Evolutionary conservation across 805 yeast species (phyloP), one percentile per base, ranked within the genome.

Genomic region (Jamesozyma jinghongensis): DNA sequence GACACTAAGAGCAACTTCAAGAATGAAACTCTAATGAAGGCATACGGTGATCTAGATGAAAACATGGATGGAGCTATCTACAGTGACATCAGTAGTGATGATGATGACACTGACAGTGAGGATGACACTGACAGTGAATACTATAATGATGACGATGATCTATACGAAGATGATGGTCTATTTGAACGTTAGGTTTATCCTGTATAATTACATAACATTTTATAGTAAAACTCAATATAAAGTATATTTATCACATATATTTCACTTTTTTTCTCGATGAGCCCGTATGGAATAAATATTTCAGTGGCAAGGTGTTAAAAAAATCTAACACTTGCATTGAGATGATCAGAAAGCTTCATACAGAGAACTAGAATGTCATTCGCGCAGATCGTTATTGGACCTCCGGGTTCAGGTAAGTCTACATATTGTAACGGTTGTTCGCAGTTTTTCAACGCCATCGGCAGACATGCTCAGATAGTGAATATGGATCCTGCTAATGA

Each of bases 351-450:
- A n/a, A n/a, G n/a, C n/a, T 12, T 28, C 5, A 5, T 5, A n/a
- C 7, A 12, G 7, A 20, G n/a, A n/a, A 25, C n/a, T n/a, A 34
- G 4, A 14, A 72, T 75, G 79, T 67, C 79, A 7, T 84, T 84
- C 61, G 96, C 94, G 3, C 96, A 92, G 63, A 75, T 92, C 8
- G 88, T 90, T 8, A 86, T 92, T 30, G 99, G 99, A 0, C 97
- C 98, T 0, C 99, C 99, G 0, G 99, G 98, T 1, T 74, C 95
- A 0, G 99, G 99, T 1, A 92, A 92, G 56, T 85, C 96, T 0
- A 94, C 98, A 0, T 92, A 85, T 59, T 88, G 97, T 60, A 70
- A 79, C 59, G 99, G 98, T 33, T 78, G 90, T 78, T 74, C 74
- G 48, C 97, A 92, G 66, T 92, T 92, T 61, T 71, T 90, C 52